Base-by-base conservation (phyloP, 2,329 filamentous ascomycete species). In the Tricladium varicosporioides region DNA sequence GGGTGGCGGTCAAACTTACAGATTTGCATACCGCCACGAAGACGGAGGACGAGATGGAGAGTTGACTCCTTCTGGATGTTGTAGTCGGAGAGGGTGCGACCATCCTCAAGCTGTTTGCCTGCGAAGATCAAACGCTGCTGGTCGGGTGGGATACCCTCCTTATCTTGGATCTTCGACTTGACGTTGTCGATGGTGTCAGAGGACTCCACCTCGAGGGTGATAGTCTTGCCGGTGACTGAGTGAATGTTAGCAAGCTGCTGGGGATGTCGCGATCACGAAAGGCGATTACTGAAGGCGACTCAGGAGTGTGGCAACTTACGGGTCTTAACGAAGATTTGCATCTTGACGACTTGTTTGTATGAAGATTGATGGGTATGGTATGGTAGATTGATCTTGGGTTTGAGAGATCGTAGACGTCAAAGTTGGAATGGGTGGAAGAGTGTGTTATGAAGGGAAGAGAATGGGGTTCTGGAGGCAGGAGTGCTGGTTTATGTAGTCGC, bases 321-420 rank as follows among this genome's bases (percentile, higher is more conserved):
- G 69, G 92, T 96, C 87, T 96, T 96, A 71, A 96, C 92, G 78
- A 96, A 97, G 83, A 97, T 96, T 84, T 96, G 92, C 92, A 96
- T 95, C 76, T 58, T 67, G 58, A 60, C 61, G 63, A 60, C 54
- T 47, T 59, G 58, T 14, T 47, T 15, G 19, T 31, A 22, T 53
- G 22, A 15, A 43, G 47, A 19, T 45, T 18, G 27, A 44, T 44
- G 48, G 5, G 36, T 49, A 42, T 53, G 42, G 27, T 32, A n/a
- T 32, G 47, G 52, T 60, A 49, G 13, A 53, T 27, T 19, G 58
- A 57, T 55, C 54, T 57, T 53, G 52, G 53, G 51, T 57, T 51
- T 51, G 48, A 52, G 48, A 51, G 47, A 22, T 40, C 44, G 42
- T 40, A 32, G 2, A 18, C 16, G 11, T 44, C 19, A 11, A 44